Evolutionary conservation across 768 basidiomycete genomes (phyloP).

Genomic region (Trametes villosa): DNA sequence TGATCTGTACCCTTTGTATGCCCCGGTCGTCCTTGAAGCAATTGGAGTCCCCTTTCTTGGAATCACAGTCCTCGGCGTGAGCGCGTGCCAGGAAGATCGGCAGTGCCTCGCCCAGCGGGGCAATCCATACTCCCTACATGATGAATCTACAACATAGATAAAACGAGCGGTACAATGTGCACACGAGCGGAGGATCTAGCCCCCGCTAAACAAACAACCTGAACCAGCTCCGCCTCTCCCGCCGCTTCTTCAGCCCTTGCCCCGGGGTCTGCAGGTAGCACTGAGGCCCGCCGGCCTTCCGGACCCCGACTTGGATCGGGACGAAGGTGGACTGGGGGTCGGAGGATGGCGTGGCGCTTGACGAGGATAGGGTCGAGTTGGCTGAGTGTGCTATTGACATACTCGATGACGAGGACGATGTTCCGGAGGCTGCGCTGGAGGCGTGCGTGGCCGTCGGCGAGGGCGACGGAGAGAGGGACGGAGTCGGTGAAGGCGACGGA

Average conservation of each 20-base stretch:
- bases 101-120: neutral
- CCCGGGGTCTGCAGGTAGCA: slow-evolving; percentile 1
- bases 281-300: slow-evolving; percentile 8
- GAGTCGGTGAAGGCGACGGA: neutral
- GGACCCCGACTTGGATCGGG: neutral
- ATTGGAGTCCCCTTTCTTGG: neutral
- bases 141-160: neutral
- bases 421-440: neutral
- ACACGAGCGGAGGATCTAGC: neutral
- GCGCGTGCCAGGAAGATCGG: neutral
- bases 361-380: neutral
- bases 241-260: neutral
- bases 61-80: neutral
- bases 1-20: no score
- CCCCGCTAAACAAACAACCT: neutral
- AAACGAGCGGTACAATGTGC: neutral
- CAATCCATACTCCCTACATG: neutral
- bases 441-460: neutral
- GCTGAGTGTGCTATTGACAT: neutral
- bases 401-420: neutral
- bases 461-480: neutral
- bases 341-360: neutral
- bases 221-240: slow-evolving; percentile 4
- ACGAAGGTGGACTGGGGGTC: neutral
- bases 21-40: no score